These are phyloP conservation scores for Sporothrix brunneoviolacea DNA, from an alignment of 2,329 filamentous ascomycete genomes.

Conservation along the genomic window DNA sequence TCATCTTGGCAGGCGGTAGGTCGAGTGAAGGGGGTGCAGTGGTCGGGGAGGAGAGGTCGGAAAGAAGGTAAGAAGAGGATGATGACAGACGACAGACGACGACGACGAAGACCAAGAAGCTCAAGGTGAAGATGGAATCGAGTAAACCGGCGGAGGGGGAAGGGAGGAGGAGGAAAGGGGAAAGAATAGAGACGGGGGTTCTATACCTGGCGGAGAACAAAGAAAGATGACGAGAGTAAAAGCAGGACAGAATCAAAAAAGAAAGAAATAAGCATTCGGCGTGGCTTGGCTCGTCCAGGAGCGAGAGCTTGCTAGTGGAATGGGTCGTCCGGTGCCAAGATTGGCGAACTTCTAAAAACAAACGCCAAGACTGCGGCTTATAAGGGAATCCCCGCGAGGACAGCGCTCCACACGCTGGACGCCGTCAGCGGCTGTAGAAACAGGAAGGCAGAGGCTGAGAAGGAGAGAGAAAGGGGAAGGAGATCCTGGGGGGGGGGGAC, in stretches of 20 bases:
- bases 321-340: conserved; percentile 3
- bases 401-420: too few species aligned
- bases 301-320: neutral
- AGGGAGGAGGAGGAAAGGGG: neutral
- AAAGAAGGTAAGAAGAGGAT: neutral
- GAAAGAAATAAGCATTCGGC: too few species aligned
- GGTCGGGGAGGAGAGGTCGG: neutral
- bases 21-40: neutral
- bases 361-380: too few species aligned
- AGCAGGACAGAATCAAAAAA: neutral
- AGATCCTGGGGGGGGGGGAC: too few species aligned
- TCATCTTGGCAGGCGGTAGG: conserved; percentile 19
- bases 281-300: neutral
- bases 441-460: neutral
- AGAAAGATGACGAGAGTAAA: neutral
- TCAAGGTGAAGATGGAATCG: neutral
- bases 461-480: neutral
- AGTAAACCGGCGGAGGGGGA: neutral
- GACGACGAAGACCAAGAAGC: neutral
- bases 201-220: too few species aligned
- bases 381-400: too few species aligned
- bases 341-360: neutral
- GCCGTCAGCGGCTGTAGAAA: too few species aligned
- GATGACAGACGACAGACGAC: neutral
- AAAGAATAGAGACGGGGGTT: too few species aligned